Conservation (phyloP, 192 early-diverging fungal species). For the Coemansia sp. region DNA sequence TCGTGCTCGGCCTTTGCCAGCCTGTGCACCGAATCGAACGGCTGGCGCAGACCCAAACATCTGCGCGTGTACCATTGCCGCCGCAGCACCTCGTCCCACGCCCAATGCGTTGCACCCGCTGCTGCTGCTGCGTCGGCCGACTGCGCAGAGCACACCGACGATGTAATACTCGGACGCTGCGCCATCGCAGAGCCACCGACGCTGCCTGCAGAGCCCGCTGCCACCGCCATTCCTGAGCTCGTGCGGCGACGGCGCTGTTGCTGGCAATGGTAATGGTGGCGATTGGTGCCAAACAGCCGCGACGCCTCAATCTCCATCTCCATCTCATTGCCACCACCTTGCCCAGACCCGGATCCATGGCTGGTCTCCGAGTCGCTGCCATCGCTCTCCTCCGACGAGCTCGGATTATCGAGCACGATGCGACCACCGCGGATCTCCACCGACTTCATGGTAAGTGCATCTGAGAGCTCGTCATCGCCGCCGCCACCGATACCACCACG, state of each 20-base stretch:
- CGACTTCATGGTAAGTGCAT: conserved; percentile 53
- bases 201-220: neutral
- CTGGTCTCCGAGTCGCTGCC: neutral
- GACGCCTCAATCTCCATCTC: neutral
- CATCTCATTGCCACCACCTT: neutral
- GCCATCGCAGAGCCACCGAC: neutral
- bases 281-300: conserved; percentile 9
- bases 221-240: neutral
- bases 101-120: conserved; percentile 14
- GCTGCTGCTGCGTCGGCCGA: neutral
- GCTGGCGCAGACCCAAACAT: conserved; percentile 36
- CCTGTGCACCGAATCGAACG: conserved; percentile 43
- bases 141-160: neutral
- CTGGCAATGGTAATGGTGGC: neutral
- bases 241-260: neutral
- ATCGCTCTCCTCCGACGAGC: conserved; percentile 17
- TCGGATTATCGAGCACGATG: conserved; percentile 50
- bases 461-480: conserved; percentile 36
- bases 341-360: neutral
- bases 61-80: conserved; percentile 48
- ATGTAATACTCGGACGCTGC: neutral
- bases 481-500: neutral
- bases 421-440: conserved; percentile 54
- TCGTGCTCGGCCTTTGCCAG: conserved; percentile 42
- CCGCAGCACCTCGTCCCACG: conserved; percentile 43